Evolutionary conservation across 2,329 filamentous ascomycete species (phyloP).

Genomic region (Decorospora gaudefroyi): DNA sequence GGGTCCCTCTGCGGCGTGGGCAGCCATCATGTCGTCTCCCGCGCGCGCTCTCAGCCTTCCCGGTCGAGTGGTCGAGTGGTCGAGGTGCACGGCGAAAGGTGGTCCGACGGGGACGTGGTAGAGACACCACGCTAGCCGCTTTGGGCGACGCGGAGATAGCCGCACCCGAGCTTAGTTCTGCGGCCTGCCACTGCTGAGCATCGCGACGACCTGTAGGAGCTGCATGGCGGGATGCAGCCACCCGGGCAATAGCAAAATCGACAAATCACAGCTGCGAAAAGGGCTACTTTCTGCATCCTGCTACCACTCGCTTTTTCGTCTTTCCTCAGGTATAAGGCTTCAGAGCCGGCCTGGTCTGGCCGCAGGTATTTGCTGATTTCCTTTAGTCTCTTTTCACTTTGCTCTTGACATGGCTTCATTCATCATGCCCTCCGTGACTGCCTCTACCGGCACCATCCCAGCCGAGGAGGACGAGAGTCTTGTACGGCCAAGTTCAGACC

Average conservation of each 20-base stretch:
- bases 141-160: slow-evolving; percentile 8
- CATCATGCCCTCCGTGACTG: slow-evolving; percentile 4
- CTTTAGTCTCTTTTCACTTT: neutral
- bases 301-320: slow-evolving; percentile 26
- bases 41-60: slow-evolving; percentile 17
- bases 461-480: slow-evolving; percentile 1
- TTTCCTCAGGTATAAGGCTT: slow-evolving; percentile 10
- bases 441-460: neutral
- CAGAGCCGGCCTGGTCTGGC: neutral
- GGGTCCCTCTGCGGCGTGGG: slow-evolving; percentile 32
- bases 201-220: slow-evolving; percentile 8
- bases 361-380: neutral
- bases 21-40: slow-evolving; percentile 32
- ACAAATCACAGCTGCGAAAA: slow-evolving; percentile 12
- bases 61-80: slow-evolving; percentile 16
- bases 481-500: slow-evolving; percentile 8
- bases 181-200: slow-evolving; percentile 4
- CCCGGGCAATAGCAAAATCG: neutral
- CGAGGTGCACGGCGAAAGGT: slow-evolving; percentile 22
- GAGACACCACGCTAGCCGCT: slow-evolving; percentile 15
- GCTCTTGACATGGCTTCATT: slow-evolving; percentile 6
- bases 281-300: slow-evolving; percentile 18
- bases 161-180: too few species aligned
- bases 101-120: slow-evolving; percentile 18
- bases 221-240: slow-evolving; percentile 13